A percentile compares a stretch with the other conserved stretches of the same genome.
Conservation (phyloP, 75 land plant genomes). For the Picea glauca region DNA sequence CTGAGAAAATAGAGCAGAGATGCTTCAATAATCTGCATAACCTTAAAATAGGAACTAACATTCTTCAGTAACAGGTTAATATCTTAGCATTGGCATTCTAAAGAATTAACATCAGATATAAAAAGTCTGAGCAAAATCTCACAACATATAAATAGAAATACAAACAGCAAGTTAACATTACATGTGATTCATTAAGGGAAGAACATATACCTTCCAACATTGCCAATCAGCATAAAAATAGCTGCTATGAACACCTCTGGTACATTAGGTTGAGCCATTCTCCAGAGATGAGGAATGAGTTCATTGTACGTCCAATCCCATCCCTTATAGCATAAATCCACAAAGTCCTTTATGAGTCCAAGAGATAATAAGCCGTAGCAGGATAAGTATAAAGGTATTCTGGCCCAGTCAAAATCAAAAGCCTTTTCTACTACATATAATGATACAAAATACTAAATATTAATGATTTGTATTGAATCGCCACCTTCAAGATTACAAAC, state of each 20-base stretch:
- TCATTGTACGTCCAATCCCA: slow-evolving; percentile 39
- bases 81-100: neutral
- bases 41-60: neutral
- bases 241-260: slow-evolving; percentile 14
- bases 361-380: neutral
- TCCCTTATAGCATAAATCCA: slow-evolving; percentile 21
- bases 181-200: neutral
- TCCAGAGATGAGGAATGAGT: slow-evolving; percentile 27
- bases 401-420: neutral
- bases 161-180: neutral
- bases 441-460: no score
- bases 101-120: neutral
- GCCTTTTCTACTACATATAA: neutral
- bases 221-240: slow-evolving; percentile 39
- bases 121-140: neutral
- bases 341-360: neutral
- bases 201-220: slow-evolving; percentile 42
- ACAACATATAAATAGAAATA: neutral
- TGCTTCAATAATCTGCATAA: neutral
- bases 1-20: neutral
- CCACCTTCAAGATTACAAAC: neutral
- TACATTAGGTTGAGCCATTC: slow-evolving; percentile 21
- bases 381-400: neutral
- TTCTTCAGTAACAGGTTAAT: neutral
- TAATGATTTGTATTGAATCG: neutral